A percentile compares a stretch with the other conserved stretches of the same genome.
These are phyloP conservation scores for Saccharomycopsis hybrid DNA, from an alignment of 1,139 yeast species.

Conservation along the genomic window DNA sequence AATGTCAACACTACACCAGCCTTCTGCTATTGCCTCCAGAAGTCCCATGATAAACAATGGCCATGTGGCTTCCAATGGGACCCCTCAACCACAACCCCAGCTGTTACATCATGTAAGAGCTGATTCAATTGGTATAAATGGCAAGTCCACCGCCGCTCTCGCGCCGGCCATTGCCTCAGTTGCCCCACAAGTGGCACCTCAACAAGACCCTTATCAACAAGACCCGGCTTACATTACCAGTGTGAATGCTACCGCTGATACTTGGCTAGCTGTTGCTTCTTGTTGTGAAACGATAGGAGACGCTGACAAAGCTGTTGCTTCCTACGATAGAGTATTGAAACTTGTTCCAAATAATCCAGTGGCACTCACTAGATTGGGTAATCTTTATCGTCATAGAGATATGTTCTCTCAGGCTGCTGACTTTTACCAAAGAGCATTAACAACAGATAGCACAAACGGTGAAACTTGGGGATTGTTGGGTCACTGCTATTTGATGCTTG, in stretches of 20 bases:
- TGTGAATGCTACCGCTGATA: slow-evolving; percentile 53
- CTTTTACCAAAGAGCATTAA: slow-evolving; percentile 78
- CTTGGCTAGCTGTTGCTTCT: slow-evolving; percentile 90
- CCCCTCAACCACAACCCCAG: slow-evolving; percentile 1
- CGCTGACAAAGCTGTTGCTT: slow-evolving; percentile 79
- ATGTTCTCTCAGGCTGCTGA: slow-evolving; percentile 93
- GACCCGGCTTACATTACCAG: slow-evolving; percentile 17
- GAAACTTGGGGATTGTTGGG: slow-evolving; percentile 98
- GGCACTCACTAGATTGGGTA: slow-evolving; percentile 79
- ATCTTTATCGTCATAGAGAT: slow-evolving; percentile 81
- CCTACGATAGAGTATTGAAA: slow-evolving; percentile 85
- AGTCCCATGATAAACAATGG: slow-evolving; percentile 11
- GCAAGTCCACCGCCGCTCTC: background rate
- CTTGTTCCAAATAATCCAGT: slow-evolving; percentile 83
- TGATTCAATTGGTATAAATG: slow-evolving; percentile 3
- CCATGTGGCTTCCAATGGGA: slow-evolving; percentile 2
- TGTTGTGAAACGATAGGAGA: slow-evolving; percentile 89
- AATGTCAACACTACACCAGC: slow-evolving; percentile 1
- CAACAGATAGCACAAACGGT: slow-evolving; percentile 80
- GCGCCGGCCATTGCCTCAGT: background rate
- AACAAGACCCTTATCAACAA: background rate
- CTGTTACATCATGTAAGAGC: background rate
- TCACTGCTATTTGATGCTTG: slow-evolving; percentile 94
- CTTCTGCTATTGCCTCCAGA: slow-evolving; percentile 1
- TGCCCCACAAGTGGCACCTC: too few relatives aligned